Percentiles rank a stretch among this genome's conserved stretches.
phyloP scores from a whole-genome alignment of 345 rosid species.

The Citrus trifoliata region DNA sequence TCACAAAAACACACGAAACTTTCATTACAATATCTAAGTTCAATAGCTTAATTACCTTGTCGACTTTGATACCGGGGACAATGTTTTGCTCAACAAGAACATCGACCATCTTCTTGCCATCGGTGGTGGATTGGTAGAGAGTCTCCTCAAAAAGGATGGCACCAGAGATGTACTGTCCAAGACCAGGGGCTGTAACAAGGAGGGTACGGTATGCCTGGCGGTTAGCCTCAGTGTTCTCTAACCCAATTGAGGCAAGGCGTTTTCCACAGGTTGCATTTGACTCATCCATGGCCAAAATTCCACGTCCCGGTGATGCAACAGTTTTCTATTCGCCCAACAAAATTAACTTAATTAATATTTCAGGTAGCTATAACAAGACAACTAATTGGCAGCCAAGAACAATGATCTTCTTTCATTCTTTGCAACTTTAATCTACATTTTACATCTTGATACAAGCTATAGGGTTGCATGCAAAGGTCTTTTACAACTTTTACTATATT shows the following conservation, averaged over 20 bases:
- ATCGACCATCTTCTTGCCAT: constrained; percentile 91
- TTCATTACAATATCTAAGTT: background rate
- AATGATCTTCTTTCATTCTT: too few species aligned
- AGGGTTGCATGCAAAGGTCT: background rate
- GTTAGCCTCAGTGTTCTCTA: constrained; percentile 96
- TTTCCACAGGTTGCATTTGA: constrained; percentile 97
- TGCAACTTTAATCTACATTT: background rate
- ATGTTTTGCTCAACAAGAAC: constrained; percentile 85
- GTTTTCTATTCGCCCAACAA: constrained; percentile 55
- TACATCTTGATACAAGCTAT: background rate
- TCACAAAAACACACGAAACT: background rate
- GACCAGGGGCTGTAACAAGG: constrained; percentile 76
- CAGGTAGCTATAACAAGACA: background rate
- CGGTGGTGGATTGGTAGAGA: constrained; percentile 83
- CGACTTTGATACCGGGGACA: constrained; percentile 97
- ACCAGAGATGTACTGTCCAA: constrained; percentile 84
- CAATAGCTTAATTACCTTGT: constrained; percentile 54
- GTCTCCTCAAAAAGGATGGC: constrained; percentile 98
- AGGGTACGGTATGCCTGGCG: constrained; percentile 96
- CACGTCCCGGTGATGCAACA: constrained; percentile 92
- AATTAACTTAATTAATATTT: background rate
- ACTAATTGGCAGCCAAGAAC: too few species aligned
- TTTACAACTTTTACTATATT: background rate
- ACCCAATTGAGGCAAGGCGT: constrained; percentile 87
- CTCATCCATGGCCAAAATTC: constrained; percentile 98